A percentile compares a stretch with the other conserved stretches of the same genome.
phyloP scores from a whole-genome alignment of 257 asterid genomes.

The Plectranthus barbatus region DNA sequence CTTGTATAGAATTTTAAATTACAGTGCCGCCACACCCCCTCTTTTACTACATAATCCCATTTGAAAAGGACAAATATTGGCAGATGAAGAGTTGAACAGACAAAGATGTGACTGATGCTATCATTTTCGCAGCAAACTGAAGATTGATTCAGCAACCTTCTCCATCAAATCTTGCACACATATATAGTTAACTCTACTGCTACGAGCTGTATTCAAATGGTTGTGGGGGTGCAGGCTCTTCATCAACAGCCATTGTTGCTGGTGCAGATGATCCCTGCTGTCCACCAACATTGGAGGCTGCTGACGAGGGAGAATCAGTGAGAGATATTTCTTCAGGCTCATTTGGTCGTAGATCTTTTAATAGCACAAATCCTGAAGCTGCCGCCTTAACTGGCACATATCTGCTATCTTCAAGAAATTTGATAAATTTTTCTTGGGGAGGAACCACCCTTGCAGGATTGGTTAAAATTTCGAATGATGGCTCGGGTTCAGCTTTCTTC shows the following conservation, averaged over 20 bases:
- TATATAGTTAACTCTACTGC: too few species aligned
- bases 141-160: too few species aligned
- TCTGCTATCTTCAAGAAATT: constrained; percentile 74
- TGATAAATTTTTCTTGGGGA: constrained; percentile 73
- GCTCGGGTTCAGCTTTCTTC: constrained; percentile 74
- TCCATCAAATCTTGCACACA: too few species aligned
- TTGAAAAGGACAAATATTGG: too few species aligned
- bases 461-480: constrained; percentile 62
- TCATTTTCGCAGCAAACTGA: too few species aligned
- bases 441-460: constrained; percentile 97
- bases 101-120: too few species aligned
- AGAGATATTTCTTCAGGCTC: constrained; percentile 75
- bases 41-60: too few species aligned
- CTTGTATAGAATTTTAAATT: too few species aligned
- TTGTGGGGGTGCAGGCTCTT: constrained; percentile 90
- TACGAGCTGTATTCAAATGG: constrained; percentile 82
- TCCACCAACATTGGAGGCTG: constrained; percentile 47
- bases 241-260: constrained; percentile 90
- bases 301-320: constrained; percentile 73
- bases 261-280: constrained; percentile 50
- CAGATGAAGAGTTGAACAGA: too few species aligned
- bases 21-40: too few species aligned
- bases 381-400: constrained; percentile 77
- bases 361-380: constrained; percentile 81
- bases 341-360: constrained; percentile 67